Evolutionary conservation across 257 asterid genomes (phyloP), one percentile per base, ranked within the genome.

Genomic region (Oldenlandia corymbosa): DNA sequence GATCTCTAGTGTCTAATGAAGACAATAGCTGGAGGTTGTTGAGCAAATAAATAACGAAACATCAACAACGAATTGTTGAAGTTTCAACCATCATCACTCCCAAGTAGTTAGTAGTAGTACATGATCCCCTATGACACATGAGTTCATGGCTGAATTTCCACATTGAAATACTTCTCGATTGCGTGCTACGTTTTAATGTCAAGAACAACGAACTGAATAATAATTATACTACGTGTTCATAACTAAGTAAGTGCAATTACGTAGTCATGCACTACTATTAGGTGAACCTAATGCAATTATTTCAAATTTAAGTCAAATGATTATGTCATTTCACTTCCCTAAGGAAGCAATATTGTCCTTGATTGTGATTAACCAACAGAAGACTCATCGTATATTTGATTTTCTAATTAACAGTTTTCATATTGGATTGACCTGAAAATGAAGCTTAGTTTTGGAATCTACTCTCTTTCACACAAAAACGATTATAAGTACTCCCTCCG

Each of bases 281-380:
- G 68, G 63, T 71, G 63, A 21, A 59, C 71, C 76, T 65, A 71
- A 59, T 68, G 58, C 60, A 13, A 48, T 36, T 21, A n/a, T 14
- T 54, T 10, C 0, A 46, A 8, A 26, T 59, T 37, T 37, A 43
- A 65, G 71, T 71, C 58, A 58, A 65, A 42, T 65, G 67, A 58
- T 65, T 43, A 48, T 57, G 60, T 42, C 47, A 69, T 54, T 43
- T 56, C 31, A 20, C 24, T 27, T 8, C 10, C 26, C 53, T 58
- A 21, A 26, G 61, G 32, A 57, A 26, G 58, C 58, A 53, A 31
- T 30, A 53, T 26, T 10, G 26, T 0, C n/a, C n/a, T n/a, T 47
- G 60, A 58, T 68, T 27, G 21, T 21, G 60, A 48, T 59, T 60
- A 68, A 51, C 67, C 42, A 68, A 59, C 72, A 30, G 47, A 34